Base-by-base conservation (phyloP, 2,329 filamentous ascomycete genomes). In the Aspergillus sp. region DNA sequence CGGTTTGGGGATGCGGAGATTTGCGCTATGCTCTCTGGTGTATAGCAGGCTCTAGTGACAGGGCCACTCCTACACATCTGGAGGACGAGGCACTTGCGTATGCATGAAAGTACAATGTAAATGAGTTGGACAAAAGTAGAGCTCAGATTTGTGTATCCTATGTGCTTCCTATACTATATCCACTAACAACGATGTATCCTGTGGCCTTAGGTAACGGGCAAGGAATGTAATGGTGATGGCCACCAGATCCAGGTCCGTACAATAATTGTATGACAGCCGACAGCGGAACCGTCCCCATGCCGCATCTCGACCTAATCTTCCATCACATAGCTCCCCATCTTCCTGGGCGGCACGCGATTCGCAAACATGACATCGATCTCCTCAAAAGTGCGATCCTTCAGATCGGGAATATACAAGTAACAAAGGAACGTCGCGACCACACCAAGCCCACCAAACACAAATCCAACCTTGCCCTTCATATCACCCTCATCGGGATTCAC, bases 401-500 rank as follows among this genome's bases (percentile, higher is more conserved):
- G 49, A 41, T 72, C 70, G 0, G 69, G 69, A 15, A 72, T 52
- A 52, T 66, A 71, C 7, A 66, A 62, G 58, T 62, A 72, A n/a
- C 52, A 59, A 56, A 62, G 57, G 2, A 71, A 11, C 1, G 67
- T 68, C 1, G 64, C 67, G 15, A 67, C 45, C 4, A 57, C 53
- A 17, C 59, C 61, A 13, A 64, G 38, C 2, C 48, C 66, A 5
- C 70, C 72, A 48, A 74, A 73, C 8, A 75, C 66, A 47, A 72
- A 74, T 1, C 73, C 73, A 1, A 73, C 67, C 28, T 74, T 75
- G 1, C 71, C 71, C 41, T 66, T 65, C 53, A 73, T 63, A 57
- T 73, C 68, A 15, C 66, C 68, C 52, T 69, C 68, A 61, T 72
- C 73, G 4, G 74, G 73, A 59, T 80, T 80, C 28, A 81, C 72